phyloP scores from a whole-genome alignment of 768 basidiomycete genomes.

The Termitomyces sp. region DNA sequence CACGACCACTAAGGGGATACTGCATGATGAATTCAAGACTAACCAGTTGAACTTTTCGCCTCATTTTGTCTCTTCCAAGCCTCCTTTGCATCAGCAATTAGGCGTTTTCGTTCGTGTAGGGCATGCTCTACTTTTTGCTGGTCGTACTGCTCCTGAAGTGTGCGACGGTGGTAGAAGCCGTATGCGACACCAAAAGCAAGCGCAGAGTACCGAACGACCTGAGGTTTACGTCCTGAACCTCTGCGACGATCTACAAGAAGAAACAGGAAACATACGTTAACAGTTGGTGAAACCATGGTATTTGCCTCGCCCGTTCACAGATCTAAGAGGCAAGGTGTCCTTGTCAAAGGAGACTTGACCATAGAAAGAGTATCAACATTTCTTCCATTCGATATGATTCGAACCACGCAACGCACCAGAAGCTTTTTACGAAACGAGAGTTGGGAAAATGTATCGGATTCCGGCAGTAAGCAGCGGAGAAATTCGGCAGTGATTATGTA shows the following conservation, averaged over 20 bases:
- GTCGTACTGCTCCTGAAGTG: conserved; percentile 80
- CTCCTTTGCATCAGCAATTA: conserved; percentile 84
- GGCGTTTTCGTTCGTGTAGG: conserved; percentile 63
- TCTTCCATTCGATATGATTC: background rate
- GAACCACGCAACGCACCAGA: conserved; percentile 23
- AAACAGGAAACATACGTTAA: conserved; percentile 54
- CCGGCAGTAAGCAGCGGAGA: conserved; percentile 27
- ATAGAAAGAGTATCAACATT: background rate
- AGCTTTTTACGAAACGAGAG: conserved; percentile 25
- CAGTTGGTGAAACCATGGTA: conserved; percentile 66
- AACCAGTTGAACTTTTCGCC: conserved; percentile 49
- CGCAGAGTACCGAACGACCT: conserved; percentile 95
- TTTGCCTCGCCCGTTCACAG: conserved; percentile 23
- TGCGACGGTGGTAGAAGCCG: conserved; percentile 88
- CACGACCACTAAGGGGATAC: background rate
- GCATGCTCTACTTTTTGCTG: conserved; percentile 70
- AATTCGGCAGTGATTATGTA: conserved; percentile 41
- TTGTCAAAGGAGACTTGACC: conserved; percentile 7
- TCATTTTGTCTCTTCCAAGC: conserved; percentile 83
- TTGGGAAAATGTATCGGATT: conserved; percentile 21
- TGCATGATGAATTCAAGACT: conserved; percentile 22
- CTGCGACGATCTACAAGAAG: background rate
- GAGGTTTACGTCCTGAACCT: conserved; percentile 1
- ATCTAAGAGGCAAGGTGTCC: conserved; percentile 21
- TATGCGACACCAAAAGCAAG: conserved; percentile 84